Percentiles rank a stretch among this genome's conserved stretches.
These are phyloP conservation scores for Ophiocordyceps sinensis DNA, from an alignment of 2,329 filamentous ascomycete genomes.

Conservation along the genomic window DNA sequence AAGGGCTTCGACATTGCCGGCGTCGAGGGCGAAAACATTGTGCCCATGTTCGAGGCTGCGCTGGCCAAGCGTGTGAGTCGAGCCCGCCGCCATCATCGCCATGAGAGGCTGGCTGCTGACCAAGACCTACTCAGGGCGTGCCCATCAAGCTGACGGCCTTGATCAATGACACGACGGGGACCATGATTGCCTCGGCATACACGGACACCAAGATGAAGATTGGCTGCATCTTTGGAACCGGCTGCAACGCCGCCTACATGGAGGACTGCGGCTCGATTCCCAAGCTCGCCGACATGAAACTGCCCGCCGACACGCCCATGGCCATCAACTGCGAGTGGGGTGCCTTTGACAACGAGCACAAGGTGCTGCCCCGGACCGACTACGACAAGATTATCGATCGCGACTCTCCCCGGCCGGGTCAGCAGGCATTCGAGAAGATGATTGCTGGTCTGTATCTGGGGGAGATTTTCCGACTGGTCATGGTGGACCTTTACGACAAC, in stretches of 20 bases:
- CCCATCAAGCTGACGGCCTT: constrained; percentile 86
- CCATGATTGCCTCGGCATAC: constrained; percentile 89
- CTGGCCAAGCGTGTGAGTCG: constrained; percentile 39
- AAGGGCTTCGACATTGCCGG: constrained; percentile 93
- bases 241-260: constrained; percentile 98
- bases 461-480: constrained; percentile 80
- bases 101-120: constrained; percentile 7
- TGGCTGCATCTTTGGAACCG: constrained; percentile 95
- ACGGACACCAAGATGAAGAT: constrained; percentile 90
- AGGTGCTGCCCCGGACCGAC: constrained; percentile 68
- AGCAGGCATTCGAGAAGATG: constrained; percentile 97
- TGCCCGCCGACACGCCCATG: constrained; percentile 72
- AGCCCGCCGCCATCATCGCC: no score
- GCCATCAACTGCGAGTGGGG: constrained; percentile 98
- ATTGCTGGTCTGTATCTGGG: constrained; percentile 88
- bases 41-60: constrained; percentile 73
- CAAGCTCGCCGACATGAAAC: constrained; percentile 83
- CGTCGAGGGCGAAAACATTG: constrained; percentile 81
- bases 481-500: constrained; percentile 75
- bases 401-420: constrained; percentile 80
- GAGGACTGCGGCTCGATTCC: constrained; percentile 82
- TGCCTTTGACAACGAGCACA: constrained; percentile 88
- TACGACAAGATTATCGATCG: constrained; percentile 84
- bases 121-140: constrained; percentile 44
- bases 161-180: constrained; percentile 97